phyloP scores from a whole-genome alignment of 73 alveolate genomes.

The Blepharisma stoltei region DNA sequence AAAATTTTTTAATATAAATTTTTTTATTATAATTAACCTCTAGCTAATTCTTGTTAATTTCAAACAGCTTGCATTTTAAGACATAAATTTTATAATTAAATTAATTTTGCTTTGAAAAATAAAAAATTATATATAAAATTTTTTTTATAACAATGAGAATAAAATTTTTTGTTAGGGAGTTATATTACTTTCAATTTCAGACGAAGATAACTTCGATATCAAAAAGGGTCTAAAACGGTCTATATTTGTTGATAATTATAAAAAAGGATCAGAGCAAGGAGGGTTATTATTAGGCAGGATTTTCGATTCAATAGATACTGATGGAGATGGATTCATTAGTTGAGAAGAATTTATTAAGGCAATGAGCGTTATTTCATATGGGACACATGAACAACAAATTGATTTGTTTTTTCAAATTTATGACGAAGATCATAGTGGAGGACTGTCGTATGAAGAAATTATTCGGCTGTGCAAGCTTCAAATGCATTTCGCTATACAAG shows the following conservation, averaged over 20 bases:
- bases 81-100: no score
- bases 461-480: slow-evolving; percentile 13
- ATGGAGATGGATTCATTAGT: slow-evolving; percentile 4
- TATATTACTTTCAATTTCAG: background rate
- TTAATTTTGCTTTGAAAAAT: no score
- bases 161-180: no score
- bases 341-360: slow-evolving; percentile 12
- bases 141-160: no score
- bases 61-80: no score
- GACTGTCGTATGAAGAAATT: slow-evolving; percentile 1
- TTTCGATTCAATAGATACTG: slow-evolving; percentile 4
- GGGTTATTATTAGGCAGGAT: slow-evolving; percentile 3
- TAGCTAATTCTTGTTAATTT: no score
- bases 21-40: no score
- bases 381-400: slow-evolving; percentile 27
- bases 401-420: slow-evolving; percentile 17
- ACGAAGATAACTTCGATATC: background rate
- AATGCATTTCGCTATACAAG: background rate
- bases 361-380: background rate
- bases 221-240: background rate
- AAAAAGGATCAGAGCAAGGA: background rate
- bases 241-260: slow-evolving; percentile 15
- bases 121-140: no score
- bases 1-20: no score
- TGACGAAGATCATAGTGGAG: slow-evolving; percentile 5